Percentiles rank a stretch among this genome's conserved stretches.
phyloP scores from a whole-genome alignment of 1,284 basidiomycete species.

The Vanrija pseudolonga region DNA sequence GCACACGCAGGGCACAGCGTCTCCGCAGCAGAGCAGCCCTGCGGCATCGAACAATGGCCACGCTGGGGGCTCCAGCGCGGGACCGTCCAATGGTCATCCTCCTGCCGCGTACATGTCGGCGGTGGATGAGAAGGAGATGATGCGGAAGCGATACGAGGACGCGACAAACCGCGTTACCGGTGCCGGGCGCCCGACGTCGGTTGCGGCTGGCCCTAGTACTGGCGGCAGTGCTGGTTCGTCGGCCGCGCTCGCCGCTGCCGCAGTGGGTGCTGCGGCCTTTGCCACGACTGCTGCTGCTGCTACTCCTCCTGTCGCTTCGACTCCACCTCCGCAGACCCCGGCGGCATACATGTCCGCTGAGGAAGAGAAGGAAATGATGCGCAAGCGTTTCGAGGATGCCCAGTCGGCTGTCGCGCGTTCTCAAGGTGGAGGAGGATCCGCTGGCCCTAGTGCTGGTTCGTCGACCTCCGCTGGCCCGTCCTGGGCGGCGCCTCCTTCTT shows the following conservation, averaged over 20 bases:
- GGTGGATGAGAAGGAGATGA: conserved; percentile 21
- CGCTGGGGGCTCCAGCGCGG: no score
- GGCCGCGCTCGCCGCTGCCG: no score
- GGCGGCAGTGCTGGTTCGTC: no score
- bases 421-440: conserved; percentile 21
- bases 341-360: conserved; percentile 25
- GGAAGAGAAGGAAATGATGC: conserved; percentile 35
- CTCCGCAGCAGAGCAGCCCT: no score
- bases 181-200: not conserved
- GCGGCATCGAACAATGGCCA: no score
- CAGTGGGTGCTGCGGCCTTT: no score
- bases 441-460: not conserved
- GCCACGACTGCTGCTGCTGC: not conserved
- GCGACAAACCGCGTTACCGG: conserved; percentile 53
- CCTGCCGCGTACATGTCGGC: conserved; percentile 10
- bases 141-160: conserved; percentile 21
- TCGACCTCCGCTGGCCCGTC: not conserved
- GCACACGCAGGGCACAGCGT: not conserved
- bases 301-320: not conserved
- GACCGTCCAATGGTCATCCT: no score
- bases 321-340: not conserved
- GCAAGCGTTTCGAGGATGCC: conserved; percentile 33
- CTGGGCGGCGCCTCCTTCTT: not conserved
- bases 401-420: conserved; percentile 5
- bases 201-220: not conserved